phyloP scores from a whole-genome alignment of 169 alveolate species.

The Plasmodium billcollinsi region DNA sequence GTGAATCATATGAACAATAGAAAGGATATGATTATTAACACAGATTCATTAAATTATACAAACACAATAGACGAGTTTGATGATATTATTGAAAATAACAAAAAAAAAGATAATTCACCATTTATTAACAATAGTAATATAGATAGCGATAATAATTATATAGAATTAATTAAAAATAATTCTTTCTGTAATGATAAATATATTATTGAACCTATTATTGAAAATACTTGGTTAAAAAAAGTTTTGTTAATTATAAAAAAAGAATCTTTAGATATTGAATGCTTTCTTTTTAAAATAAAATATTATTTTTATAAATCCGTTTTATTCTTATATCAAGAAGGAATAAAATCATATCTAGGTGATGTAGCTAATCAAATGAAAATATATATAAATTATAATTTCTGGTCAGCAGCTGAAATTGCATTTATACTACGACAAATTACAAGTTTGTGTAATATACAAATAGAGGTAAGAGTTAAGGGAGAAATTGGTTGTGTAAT shows the following conservation, averaged over 20 bases:
- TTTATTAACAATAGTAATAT: background rate
- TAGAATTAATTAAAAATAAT: slow-evolving; percentile 41
- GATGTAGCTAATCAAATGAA: slow-evolving; percentile 89
- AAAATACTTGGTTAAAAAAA: slow-evolving; percentile 85
- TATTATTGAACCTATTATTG: slow-evolving; percentile 81
- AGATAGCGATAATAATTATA: slow-evolving; percentile 17
- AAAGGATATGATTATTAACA: slow-evolving; percentile 4
- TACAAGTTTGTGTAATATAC: slow-evolving; percentile 77
- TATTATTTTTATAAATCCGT: slow-evolving; percentile 82
- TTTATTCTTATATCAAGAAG: slow-evolving; percentile 83
- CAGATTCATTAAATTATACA: background rate
- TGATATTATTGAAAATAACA: background rate
- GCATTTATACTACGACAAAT: slow-evolving; percentile 84
- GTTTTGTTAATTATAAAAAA: slow-evolving; percentile 78
- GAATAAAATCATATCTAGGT: slow-evolving; percentile 86
- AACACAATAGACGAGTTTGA: too few relatives aligned
- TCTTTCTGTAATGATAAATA: slow-evolving; percentile 47
- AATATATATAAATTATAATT: slow-evolving; percentile 83
- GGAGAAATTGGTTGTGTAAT: slow-evolving; percentile 89
- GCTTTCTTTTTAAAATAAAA: slow-evolving; percentile 78
- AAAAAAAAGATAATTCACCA: background rate
- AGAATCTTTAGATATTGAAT: slow-evolving; percentile 76
- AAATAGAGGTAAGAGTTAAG: slow-evolving; percentile 84
- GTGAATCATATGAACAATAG: background rate
- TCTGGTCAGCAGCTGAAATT: slow-evolving; percentile 88